These are phyloP conservation scores for Afroboletus lepidellus DNA, from an alignment of 1,284 basidiomycete species.

Conservation along the genomic window DNA sequence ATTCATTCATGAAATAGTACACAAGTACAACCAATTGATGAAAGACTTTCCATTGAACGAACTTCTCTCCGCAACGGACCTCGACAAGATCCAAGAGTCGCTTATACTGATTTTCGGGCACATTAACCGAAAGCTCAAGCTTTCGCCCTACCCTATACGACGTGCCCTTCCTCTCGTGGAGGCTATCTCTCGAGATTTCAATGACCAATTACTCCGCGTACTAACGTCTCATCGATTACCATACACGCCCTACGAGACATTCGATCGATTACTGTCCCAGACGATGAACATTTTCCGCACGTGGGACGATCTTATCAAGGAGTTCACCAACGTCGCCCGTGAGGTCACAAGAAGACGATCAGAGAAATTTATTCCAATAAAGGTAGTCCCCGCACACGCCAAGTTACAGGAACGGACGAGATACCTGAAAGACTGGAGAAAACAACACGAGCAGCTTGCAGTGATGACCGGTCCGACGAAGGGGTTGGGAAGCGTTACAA, in stretches of 20 bases:
- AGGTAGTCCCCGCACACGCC: constrained; percentile 87
- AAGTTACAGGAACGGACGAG: constrained; percentile 87
- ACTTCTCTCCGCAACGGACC: constrained; percentile 91
- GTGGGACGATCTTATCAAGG: constrained; percentile 98
- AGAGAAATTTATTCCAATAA: constrained; percentile 97
- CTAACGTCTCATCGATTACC: constrained; percentile 88
- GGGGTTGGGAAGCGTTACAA: constrained; percentile 70
- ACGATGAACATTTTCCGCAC: constrained; percentile 85
- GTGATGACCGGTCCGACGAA: constrained; percentile 97
- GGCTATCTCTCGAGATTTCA: constrained; percentile 96
- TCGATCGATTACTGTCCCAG: constrained; percentile 80
- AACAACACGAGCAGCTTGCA: constrained; percentile 96
- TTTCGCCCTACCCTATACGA: constrained; percentile 95
- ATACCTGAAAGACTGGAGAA: constrained; percentile 91
- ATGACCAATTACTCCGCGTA: constrained; percentile 90
- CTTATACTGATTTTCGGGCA: constrained; percentile 88
- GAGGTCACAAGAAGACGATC: constrained; percentile 90
- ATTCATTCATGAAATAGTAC: constrained; percentile 62
- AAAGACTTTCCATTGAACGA: constrained; percentile 98
- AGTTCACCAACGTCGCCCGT: constrained; percentile 95
- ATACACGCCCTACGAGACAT: constrained; percentile 92
- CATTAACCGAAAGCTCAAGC: constrained; percentile 92
- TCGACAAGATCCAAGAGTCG: constrained; percentile 92
- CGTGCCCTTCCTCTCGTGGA: constrained; percentile 95
- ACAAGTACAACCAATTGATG: constrained; percentile 98